Base-by-base conservation (phyloP, 208 protist species). In the Acanthamoeba castellanii region DNA sequence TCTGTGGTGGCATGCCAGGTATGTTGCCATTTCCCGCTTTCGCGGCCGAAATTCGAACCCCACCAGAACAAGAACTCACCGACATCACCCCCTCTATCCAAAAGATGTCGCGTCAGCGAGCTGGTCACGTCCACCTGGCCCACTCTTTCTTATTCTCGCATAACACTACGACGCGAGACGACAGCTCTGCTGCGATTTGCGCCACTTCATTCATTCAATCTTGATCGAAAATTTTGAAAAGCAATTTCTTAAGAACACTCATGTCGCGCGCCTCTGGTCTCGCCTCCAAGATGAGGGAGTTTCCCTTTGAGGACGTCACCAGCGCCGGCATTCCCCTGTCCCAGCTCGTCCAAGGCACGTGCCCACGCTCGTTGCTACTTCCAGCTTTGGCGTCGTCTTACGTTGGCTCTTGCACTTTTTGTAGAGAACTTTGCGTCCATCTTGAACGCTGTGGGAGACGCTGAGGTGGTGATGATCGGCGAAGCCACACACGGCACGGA, bases 401-500 rank as follows among this genome's bases (percentile, higher is more conserved):
- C 11, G 37, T 25, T 22, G 68, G 18, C 30, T 18, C 22, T 11
- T 47, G 70, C 37, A 47, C 52, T 25, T 59, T 8, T 59, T 18
- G 14, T 59, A 91, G 84, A 91, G n/a, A 70, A 70, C 84, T 91
- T 72, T 91, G 84, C 57, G 27, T 72, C 89, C 14, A 47, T 93
- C 89, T 81, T 93, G 27, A 34, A 42, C 20, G 91, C 91, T 32
- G 42, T 94, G 5, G 93, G 85, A 18, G 93, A 93, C n/a, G 57
- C 64, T 18, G 32, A 32, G 57, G 66, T 95, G 47, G 95, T 96
- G 13, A 81, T 96, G 66, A 96, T 96, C 45, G 95, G 95, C 52
- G 95, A 96, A 37, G 95, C 88, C 47, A 70, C 55, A 32, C 95
- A 96, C 66, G 95, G 95, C 37, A 96, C 95, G 13, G 50, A 95